A percentile compares a stretch with the other conserved stretches of the same genome.
Conservation (phyloP, 192 early-diverging fungal genomes). For the Chytriomyces confervae region DNA sequence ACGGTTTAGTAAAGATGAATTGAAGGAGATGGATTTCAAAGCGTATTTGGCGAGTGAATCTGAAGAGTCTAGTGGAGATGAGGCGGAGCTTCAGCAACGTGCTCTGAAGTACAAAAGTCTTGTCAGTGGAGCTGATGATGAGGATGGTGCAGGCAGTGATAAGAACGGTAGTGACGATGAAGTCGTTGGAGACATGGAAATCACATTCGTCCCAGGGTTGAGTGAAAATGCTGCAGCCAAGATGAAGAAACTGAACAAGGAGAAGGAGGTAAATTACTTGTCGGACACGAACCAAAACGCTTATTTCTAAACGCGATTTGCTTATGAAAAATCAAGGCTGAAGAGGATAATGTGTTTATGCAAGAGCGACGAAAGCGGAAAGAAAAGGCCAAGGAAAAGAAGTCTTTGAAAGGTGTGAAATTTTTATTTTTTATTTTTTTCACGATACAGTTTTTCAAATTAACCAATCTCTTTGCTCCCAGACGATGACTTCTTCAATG, state of each 20-base stretch:
- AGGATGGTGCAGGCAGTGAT: constrained; percentile 31
- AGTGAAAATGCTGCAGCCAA: constrained; percentile 69
- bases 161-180: constrained; percentile 52
- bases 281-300: background rate
- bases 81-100: constrained; percentile 44
- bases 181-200: constrained; percentile 87
- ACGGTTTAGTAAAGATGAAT: constrained; percentile 85
- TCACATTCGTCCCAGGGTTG: constrained; percentile 93
- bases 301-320: background rate
- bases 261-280: constrained; percentile 37
- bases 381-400: constrained; percentile 74
- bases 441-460: background rate
- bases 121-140: constrained; percentile 41
- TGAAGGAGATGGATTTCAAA: constrained; percentile 91
- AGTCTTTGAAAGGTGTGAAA: constrained; percentile 39
- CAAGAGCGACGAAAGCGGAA: constrained; percentile 79
- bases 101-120: constrained; percentile 46
- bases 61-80: constrained; percentile 63
- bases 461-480: background rate
- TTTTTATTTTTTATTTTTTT: background rate
- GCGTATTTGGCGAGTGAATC: constrained; percentile 81
- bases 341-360: constrained; percentile 79
- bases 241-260: constrained; percentile 61
- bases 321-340: constrained; percentile 35
- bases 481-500: constrained; percentile 39